Conservation (phyloP, 2,329 filamentous ascomycete species). For the Nemania sp. region DNA sequence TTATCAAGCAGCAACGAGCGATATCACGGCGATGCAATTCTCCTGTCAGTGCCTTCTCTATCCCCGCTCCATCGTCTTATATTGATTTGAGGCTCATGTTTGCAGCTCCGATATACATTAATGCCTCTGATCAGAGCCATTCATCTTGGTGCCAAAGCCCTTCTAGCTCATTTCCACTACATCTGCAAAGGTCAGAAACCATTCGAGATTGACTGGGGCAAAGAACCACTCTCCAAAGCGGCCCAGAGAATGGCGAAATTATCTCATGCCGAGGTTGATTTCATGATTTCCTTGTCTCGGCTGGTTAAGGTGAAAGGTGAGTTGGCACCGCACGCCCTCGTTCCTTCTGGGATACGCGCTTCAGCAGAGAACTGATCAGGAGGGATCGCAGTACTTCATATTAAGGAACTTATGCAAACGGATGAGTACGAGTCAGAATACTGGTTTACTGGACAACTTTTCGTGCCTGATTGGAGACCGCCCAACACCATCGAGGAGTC, state of each 20-base stretch:
- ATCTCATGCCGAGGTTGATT: neutral
- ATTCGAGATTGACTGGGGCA: constrained; percentile 6
- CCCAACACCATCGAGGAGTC: neutral
- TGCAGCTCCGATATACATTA: neutral
- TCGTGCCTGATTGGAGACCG: neutral
- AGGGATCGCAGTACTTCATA: neutral
- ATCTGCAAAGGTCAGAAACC: constrained; percentile 7
- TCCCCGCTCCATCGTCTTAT: constrained; percentile 3
- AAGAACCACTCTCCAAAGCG: constrained; percentile 6
- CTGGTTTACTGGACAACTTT: constrained; percentile 13
- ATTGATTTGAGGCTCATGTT: neutral
- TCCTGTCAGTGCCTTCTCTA: neutral
- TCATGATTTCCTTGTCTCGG: neutral
- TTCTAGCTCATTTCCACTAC: constrained; percentile 14
- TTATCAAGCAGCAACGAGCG: constrained; percentile 3
- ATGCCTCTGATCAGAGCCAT: constrained; percentile 3
- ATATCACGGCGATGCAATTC: too few relatives aligned
- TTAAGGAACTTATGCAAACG: constrained; percentile 5
- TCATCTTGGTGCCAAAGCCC: constrained; percentile 1
- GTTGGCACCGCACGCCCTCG: neutral
- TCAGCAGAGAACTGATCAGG: neutral
- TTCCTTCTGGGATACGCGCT: neutral
- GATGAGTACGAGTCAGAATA: constrained; percentile 7
- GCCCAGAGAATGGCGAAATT: constrained; percentile 6
- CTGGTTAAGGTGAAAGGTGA: constrained; percentile 3